A percentile compares a stretch with the other conserved stretches of the same genome.
Conservation (phyloP, 768 basidiomycete species). For the Tylopilus intermedius region DNA sequence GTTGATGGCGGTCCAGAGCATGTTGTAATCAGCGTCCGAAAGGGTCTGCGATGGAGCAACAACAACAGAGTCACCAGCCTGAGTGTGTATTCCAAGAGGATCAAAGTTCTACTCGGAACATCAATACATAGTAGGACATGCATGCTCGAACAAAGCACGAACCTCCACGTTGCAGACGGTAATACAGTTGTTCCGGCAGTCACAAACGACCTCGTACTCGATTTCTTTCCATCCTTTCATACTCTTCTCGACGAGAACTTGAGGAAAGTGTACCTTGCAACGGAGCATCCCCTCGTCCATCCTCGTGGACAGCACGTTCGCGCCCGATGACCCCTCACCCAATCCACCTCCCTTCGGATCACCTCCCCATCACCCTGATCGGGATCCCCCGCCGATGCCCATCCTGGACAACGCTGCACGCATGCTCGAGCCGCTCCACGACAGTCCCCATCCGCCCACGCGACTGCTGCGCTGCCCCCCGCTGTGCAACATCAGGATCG, state of each 20-base stretch:
- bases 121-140: background rate
- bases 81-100: slow-evolving; percentile 93
- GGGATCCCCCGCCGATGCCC: too few relatives aligned
- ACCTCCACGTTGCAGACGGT: slow-evolving; percentile 99
- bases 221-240: slow-evolving; percentile 99
- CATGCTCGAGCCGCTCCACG: too few relatives aligned
- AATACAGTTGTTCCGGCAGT: slow-evolving; percentile 97
- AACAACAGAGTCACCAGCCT: slow-evolving; percentile 87
- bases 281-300: too few relatives aligned
- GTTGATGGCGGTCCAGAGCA: slow-evolving; percentile 80
- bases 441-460: too few relatives aligned
- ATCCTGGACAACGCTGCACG: too few relatives aligned
- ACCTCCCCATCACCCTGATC: too few relatives aligned
- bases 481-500: too few relatives aligned
- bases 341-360: too few relatives aligned
- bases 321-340: too few relatives aligned
- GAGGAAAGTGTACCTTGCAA: slow-evolving; percentile 41
- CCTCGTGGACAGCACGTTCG: too few relatives aligned
- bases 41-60: slow-evolving; percentile 96
- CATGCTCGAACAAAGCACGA: slow-evolving; percentile 22
- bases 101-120: slow-evolving; percentile 79
- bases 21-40: slow-evolving; percentile 66
- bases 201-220: slow-evolving; percentile 97
- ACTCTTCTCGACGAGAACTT: slow-evolving; percentile 97
- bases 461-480: too few relatives aligned